Percentiles rank a stretch among this genome's conserved stretches.
phyloP scores from a whole-genome alignment of 768 basidiomycete species.

The Boletellus ananas region DNA sequence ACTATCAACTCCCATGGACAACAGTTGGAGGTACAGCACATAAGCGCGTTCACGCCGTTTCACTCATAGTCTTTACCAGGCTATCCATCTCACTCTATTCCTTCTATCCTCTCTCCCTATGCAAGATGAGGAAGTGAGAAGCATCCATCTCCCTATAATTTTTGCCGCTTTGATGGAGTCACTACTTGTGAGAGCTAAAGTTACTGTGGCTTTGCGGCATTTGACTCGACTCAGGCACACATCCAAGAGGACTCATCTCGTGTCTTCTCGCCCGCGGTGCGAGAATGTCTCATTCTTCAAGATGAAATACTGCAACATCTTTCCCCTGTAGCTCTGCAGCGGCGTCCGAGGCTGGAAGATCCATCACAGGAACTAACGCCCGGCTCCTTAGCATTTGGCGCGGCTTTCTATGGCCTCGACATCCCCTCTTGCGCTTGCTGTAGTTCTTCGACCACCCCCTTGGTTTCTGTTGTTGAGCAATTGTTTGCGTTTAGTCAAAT shows the following conservation, averaged over 20 bases:
- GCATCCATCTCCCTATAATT: constrained; percentile 75
- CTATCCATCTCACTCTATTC: constrained; percentile 65
- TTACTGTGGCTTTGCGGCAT: not conserved
- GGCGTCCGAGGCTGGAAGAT: constrained; percentile 46
- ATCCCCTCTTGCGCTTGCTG: constrained; percentile 28
- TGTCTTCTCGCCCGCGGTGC: constrained; percentile 34
- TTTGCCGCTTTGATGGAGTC: constrained; percentile 66
- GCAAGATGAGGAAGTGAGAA: constrained; percentile 86
- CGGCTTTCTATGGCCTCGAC: constrained; percentile 55
- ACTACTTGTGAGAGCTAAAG: constrained; percentile 48
- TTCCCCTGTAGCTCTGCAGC: constrained; percentile 46
- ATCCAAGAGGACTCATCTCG: constrained; percentile 36
- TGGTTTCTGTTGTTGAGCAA: constrained; percentile 56
- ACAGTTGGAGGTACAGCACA: constrained; percentile 44
- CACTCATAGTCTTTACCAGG: constrained; percentile 38
- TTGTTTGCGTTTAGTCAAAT: constrained; percentile 43
- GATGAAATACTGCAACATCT: constrained; percentile 52
- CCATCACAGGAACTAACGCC: constrained; percentile 32
- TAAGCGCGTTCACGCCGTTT: not conserved
- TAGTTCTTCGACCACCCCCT: constrained; percentile 38
- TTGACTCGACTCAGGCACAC: constrained; percentile 30
- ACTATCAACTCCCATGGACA: constrained; percentile 47
- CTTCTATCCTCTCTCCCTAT: constrained; percentile 66
- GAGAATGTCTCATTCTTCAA: constrained; percentile 45
- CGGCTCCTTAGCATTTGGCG: constrained; percentile 53